Evolutionary conservation across 495 filamentous ascomycete genomes (phyloP), one percentile per base, ranked within the genome.

Genomic region (Bryoglossum gracile): DNA sequence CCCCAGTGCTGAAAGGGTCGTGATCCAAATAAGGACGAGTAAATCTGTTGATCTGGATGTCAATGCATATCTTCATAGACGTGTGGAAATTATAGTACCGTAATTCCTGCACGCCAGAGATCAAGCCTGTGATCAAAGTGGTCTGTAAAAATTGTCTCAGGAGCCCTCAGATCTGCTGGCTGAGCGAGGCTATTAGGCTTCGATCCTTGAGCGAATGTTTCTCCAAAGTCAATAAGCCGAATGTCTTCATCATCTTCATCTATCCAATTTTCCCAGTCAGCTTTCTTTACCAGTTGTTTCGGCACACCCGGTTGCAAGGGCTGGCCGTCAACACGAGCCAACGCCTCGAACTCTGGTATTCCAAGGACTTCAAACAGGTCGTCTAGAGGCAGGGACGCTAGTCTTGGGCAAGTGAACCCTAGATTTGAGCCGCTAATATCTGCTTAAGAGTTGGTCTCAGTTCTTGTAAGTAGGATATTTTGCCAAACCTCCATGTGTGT

Each of bases 211-310:
- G 60, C 47, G 36, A 74, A 74, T 16, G 66, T 62, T 53, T 72
- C 63, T 24, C 71, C 67, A 26, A 72, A 66, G 51, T 74, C 71
- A 16, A 74, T 59, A 32, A 74, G 59, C 8, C 65, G 56, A 47
- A 69, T 48, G 48, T 70, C 61, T 50, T 68, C 63, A 2, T 66
- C 61, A 43, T 70, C 65, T 36, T 69, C 63, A 25, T 65, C 63
- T 17, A 56, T 59, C 65, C 62, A 69, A 5, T 56, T 49, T 10
- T 42, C 50, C 66, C 63, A 68, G 11, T 51, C 58, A 19, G 58
- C 49, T 46, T 58, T 55, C 36, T 66, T 57, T 19, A 71, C 61
- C 10, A 71, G 52, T 44, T 73, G 65, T 23, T 55, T 49, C 0
- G 71, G 68, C 39, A 72, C 34, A 18, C 62, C 59, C 21, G 51